Evolutionary conservation across 345 rosid species (phyloP), one percentile per base, ranked within the genome.

Genomic region (Gossypium rotundifolium): DNA sequence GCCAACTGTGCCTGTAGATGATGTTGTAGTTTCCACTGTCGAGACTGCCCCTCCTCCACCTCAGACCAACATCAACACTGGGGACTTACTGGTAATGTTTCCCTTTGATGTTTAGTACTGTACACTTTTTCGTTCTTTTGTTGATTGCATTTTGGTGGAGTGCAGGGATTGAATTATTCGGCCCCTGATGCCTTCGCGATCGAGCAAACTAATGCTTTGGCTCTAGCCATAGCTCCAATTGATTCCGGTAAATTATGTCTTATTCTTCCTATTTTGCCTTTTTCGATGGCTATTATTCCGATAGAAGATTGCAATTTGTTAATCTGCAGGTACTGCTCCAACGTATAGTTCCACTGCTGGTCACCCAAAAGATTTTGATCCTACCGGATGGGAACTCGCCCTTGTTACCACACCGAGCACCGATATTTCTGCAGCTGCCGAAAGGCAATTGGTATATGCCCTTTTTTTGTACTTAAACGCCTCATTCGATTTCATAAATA

Each of bases 361-460:
- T 79, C 90, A 87, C 79, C 11, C 84, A 73, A 88, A 79, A 73
- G 85, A 88, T 78, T 91, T 89, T 66, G 97, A 90, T 83, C 95
- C 98, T 60, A 73, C 89, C 52, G 98, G 99, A 73, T 93, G 97
- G 99, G 97, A 93, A 77, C 92, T 96, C 72, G 93, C 97, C 40
- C 84, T 93, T 70, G 93, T 96, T 70, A 79, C 87, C n/a, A 84
- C 96, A 51, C 93, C 95, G 16, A 87, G 96, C 78, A 78, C 76
- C 25, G 75, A 90, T 77, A 87, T 93, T 66, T 93, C 98, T 80
- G 74, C 96, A n/a, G 81, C 77, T 77, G 91, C 78, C n/a, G 98
- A 93, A 60, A 86, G 97, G 81, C 91, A 93, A 83, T 74, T 96
- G 93, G 99, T 96, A 91, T 96, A 91, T 60, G 87, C 72, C 16